Evolutionary conservation across 176 grass and related monocot species (phyloP).

Genomic region (Oryza rufipogon): DNA sequence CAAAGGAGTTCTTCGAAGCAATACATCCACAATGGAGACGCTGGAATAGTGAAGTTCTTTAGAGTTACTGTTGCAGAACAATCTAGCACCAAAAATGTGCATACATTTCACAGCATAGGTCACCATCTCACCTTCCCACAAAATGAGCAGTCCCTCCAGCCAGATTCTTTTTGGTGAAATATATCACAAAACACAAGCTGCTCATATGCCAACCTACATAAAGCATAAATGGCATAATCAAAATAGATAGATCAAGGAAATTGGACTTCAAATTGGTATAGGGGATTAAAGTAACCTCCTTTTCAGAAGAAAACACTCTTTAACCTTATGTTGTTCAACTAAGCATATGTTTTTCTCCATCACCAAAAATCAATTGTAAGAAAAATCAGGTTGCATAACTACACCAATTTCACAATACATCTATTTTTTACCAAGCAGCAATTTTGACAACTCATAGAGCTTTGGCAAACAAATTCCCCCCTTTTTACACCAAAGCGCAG

Average conservation of each 20-base stretch:
- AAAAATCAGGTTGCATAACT: neutral
- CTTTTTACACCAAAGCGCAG: neutral
- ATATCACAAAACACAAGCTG: slow-evolving; percentile 91
- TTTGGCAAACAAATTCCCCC: neutral
- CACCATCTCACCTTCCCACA: slow-evolving; percentile 85
- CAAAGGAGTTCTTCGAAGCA: slow-evolving; percentile 89
- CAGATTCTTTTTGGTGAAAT: slow-evolving; percentile 97
- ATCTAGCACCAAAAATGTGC: neutral
- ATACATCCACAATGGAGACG: slow-evolving; percentile 91
- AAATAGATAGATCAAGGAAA: neutral
- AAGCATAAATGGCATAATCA: slow-evolving; percentile 12
- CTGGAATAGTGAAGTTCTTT: slow-evolving; percentile 48
- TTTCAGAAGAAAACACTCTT: neutral
- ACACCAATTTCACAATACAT: slow-evolving; percentile 5
- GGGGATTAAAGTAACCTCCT: neutral
- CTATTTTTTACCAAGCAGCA: neutral
- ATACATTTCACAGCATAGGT: slow-evolving; percentile 11
- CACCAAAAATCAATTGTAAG: neutral
- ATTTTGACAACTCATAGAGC: slow-evolving; percentile 15
- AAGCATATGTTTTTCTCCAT: neutral
- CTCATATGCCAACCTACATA: slow-evolving; percentile 78
- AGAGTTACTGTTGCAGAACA: neutral
- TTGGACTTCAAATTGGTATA: neutral
- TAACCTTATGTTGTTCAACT: neutral
- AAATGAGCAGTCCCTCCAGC: slow-evolving; percentile 95